These are phyloP conservation scores for Pythium graminicola DNA, from an alignment of 352 stramenopile species.

Conservation along the genomic window DNA sequence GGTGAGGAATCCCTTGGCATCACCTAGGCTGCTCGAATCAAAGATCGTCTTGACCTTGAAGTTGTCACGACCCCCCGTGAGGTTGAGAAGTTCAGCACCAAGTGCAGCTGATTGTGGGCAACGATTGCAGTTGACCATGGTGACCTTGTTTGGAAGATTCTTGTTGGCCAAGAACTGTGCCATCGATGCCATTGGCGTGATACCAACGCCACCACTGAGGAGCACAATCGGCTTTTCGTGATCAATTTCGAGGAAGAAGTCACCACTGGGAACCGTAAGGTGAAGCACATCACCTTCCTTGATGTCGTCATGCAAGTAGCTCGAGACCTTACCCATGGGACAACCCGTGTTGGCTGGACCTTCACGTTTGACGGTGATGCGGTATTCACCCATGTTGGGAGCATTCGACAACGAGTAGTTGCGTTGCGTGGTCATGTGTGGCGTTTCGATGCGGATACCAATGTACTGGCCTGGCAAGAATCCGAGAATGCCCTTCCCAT, in stretches of 20 bases:
- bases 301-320: conserved; percentile 46
- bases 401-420: conserved; percentile 53
- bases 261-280: conserved; percentile 43
- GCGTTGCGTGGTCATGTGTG: conserved; percentile 36
- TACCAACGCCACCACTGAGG: conserved; percentile 50
- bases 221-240: conserved; percentile 49
- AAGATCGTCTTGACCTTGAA: conserved; percentile 33
- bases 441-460: conserved; percentile 40
- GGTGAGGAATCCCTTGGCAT: conserved; percentile 23
- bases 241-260: conserved; percentile 38
- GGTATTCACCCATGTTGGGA: conserved; percentile 35
- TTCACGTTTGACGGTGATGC: conserved; percentile 57
- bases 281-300: conserved; percentile 43
- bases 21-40: conserved; percentile 12
- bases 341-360: conserved; percentile 23
- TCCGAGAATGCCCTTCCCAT: conserved; percentile 30
- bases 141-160: conserved; percentile 26
- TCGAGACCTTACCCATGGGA: conserved; percentile 43
- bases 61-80: conserved; percentile 29
- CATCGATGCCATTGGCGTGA: conserved; percentile 52
- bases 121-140: conserved; percentile 41
- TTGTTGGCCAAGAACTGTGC: conserved; percentile 31
- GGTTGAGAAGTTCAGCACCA: conserved; percentile 25
- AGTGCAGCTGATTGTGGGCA: conserved; percentile 32
- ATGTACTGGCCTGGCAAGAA: conserved; percentile 58